Evolutionary conservation across 108 stramenopile genomes (phyloP).

Genomic region (Cyclotella choctawhatcheeana): DNA sequence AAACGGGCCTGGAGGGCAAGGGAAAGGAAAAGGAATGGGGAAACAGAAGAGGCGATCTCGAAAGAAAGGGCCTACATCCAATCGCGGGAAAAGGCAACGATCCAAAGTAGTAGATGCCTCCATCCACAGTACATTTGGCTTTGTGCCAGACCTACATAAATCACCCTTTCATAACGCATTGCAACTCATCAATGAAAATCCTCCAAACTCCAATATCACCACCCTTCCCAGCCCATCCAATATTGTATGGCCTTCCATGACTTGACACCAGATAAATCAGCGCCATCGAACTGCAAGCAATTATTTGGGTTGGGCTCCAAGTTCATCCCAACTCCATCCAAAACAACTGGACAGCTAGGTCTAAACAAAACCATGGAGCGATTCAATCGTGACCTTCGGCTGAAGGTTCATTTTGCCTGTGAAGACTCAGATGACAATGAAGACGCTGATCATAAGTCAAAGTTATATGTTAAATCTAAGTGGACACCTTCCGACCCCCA

Average conservation of each 20-base stretch:
- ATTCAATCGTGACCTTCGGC: not conserved
- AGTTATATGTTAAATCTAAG: slow-evolving; percentile 8
- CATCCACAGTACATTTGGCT: not conserved
- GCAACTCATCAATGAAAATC: not conserved
- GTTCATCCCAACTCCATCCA: not conserved
- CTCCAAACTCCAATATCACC: not conserved
- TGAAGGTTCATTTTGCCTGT: not conserved
- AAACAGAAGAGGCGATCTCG: not conserved
- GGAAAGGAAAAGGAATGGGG: too few species aligned
- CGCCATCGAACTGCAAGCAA: not conserved
- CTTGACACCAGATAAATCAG: not conserved
- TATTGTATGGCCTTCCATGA: not conserved
- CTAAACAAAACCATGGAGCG: too few species aligned
- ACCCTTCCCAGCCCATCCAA: not conserved
- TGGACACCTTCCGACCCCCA: not conserved
- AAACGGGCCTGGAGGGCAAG: too few species aligned
- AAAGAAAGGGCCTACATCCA: not conserved
- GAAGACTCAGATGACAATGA: not conserved
- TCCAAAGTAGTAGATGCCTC: not conserved
- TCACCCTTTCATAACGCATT: not conserved
- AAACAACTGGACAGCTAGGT: not conserved
- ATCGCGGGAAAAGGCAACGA: not conserved
- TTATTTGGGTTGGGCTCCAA: not conserved
- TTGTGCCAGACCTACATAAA: not conserved
- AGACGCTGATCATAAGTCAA: not conserved